Conservation (phyloP, 257 asterid species). For the Scutellaria barbata region DNA sequence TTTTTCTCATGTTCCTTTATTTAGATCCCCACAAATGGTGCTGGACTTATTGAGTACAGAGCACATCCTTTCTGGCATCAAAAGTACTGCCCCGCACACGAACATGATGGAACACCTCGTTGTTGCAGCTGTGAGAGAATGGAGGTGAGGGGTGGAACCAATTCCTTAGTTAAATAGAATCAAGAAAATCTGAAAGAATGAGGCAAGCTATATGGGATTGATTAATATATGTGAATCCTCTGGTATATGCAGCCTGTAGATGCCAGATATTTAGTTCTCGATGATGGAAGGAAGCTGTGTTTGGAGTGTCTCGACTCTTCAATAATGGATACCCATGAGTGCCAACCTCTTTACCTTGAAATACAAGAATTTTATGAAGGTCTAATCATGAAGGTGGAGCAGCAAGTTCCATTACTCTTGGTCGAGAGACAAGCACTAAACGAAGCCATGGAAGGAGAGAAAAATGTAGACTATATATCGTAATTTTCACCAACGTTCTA, state of each 20-base stretch:
- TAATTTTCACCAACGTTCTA: not conserved
- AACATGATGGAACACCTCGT: slow-evolving; percentile 93
- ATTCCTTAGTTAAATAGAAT: not conserved
- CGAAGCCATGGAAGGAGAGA: slow-evolving; percentile 99
- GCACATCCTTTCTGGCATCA: slow-evolving; percentile 99
- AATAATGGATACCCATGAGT: slow-evolving; percentile 95
- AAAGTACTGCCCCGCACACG: slow-evolving; percentile 95
- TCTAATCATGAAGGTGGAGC: slow-evolving; percentile 92
- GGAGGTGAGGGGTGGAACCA: slow-evolving; percentile 61
- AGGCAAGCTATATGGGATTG: not conserved
- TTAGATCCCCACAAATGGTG: slow-evolving; percentile 88
- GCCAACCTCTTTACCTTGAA: slow-evolving; percentile 97
- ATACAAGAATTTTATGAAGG: slow-evolving; percentile 98
- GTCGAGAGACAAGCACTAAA: slow-evolving; percentile 98
- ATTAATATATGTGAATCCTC: slow-evolving; percentile 29
- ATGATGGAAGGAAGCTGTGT: slow-evolving; percentile 93
- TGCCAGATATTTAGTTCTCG: slow-evolving; percentile 82
- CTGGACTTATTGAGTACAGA: slow-evolving; percentile 94
- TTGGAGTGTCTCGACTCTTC: slow-evolving; percentile 96
- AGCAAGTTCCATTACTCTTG: slow-evolving; percentile 91
- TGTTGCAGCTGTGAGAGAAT: slow-evolving; percentile 98
- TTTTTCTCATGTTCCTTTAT: slow-evolving; percentile 26
- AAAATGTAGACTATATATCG: slow-evolving; percentile 52
- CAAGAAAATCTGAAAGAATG: not conserved
- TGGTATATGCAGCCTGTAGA: slow-evolving; percentile 73